phyloP scores from a whole-genome alignment of 768 basidiomycete species.

The Suillus tomentosus region DNA sequence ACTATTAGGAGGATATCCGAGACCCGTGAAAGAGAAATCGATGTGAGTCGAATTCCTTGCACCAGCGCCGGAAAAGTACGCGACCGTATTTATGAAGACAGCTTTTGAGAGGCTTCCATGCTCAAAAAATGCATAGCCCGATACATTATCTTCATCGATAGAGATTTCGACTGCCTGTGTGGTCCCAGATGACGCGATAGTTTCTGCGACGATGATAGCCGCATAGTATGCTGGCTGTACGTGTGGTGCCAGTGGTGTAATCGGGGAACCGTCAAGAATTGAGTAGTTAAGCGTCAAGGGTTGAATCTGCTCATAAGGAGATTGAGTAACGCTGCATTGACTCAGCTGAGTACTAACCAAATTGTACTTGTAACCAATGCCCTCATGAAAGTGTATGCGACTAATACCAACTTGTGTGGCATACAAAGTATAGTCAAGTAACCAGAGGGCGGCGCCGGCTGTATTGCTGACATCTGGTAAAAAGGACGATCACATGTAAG shows the following conservation, averaged over 20 bases:
- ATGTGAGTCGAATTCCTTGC: conserved; percentile 19
- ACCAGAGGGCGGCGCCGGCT: conserved; percentile 72
- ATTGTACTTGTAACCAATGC: conserved; percentile 72
- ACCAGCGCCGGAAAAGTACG: conserved; percentile 43
- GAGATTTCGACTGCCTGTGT: conserved; percentile 48
- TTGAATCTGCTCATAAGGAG: conserved; percentile 50
- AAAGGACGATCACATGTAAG: conserved; percentile 8
- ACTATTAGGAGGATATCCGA: conserved; percentile 4
- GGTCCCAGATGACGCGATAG: conserved; percentile 49
- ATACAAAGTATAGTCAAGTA: conserved; percentile 63
- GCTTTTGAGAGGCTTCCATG: conserved; percentile 35
- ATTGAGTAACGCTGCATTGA: not conserved
- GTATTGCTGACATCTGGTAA: conserved; percentile 60
- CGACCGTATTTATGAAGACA: conserved; percentile 60
- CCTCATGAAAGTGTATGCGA: conserved; percentile 63
- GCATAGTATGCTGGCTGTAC: conserved; percentile 70
- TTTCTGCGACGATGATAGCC: conserved; percentile 59
- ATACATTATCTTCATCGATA: conserved; percentile 44
- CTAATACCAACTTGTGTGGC: conserved; percentile 57
- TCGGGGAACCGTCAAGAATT: conserved; percentile 53
- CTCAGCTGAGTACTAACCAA: conserved; percentile 38
- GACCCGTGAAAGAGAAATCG: not conserved
- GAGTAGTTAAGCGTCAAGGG: conserved; percentile 60
- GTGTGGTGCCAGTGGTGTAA: conserved; percentile 57
- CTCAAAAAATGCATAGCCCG: conserved; percentile 39